A percentile compares a stretch with the other conserved stretches of the same genome.
Evolutionary conservation across 2,329 filamentous ascomycete genomes (phyloP).

Genomic region (Aspergillus fumigatiaffinis): DNA sequence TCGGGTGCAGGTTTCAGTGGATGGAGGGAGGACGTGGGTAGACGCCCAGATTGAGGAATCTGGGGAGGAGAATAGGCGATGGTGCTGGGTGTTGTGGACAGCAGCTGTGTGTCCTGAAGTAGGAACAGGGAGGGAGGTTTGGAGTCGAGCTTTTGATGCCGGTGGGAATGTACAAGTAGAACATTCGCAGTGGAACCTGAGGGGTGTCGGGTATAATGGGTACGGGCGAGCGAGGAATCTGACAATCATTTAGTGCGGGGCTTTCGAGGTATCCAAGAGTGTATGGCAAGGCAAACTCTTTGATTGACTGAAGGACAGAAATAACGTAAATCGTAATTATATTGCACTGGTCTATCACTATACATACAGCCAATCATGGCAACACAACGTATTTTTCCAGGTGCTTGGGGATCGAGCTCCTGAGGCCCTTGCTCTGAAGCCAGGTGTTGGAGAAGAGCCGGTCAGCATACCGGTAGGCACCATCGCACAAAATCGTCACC

Average conservation of each 20-base stretch:
- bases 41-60: conserved; percentile 40
- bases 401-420: conserved; percentile 76
- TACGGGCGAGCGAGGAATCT: conserved; percentile 53
- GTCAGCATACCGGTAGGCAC: conserved; percentile 96
- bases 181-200: conserved; percentile 53
- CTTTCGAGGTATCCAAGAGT: too few species aligned
- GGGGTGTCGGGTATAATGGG: conserved; percentile 59
- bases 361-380: conserved; percentile 49
- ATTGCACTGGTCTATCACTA: not conserved
- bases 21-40: conserved; percentile 49
- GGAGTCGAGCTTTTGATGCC: conserved; percentile 53
- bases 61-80: conserved; percentile 36
- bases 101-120: conserved; percentile 40
- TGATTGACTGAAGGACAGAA: not conserved
- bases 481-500: conserved; percentile 90
- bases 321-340: not conserved
- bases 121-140: conserved; percentile 43
- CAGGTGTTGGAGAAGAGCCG: conserved; percentile 88
- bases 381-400: conserved; percentile 93
- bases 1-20: conserved; percentile 51
- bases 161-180: conserved; percentile 50
- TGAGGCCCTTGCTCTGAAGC: conserved; percentile 79
- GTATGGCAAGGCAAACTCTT: not conserved
- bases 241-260: conserved; percentile 40
- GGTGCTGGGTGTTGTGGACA: conserved; percentile 57